Evolutionary conservation across 1,139 yeast genomes (phyloP).

Genomic region (Pichia sp.): DNA sequence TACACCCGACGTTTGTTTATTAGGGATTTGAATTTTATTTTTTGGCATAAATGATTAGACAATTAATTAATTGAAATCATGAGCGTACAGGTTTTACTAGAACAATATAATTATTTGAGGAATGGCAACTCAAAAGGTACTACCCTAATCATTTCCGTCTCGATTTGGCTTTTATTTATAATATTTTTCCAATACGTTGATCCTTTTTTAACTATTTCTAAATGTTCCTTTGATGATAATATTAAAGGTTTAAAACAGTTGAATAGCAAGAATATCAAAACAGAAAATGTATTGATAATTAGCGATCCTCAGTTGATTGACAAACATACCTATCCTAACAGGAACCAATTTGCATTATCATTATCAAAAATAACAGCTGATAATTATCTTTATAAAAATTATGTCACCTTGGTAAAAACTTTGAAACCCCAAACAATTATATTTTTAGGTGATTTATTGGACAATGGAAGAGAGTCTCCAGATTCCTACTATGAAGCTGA

Average conservation of each 20-base stretch:
- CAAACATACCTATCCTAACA: conserved; percentile 54
- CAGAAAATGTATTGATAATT: conserved; percentile 18
- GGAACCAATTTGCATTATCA: conserved; percentile 33
- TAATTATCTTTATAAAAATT: conserved; percentile 42
- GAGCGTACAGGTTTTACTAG: no score
- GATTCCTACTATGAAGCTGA: conserved; percentile 38
- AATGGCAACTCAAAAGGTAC: no score
- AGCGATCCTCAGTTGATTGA: conserved; percentile 88
- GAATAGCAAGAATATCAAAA: conserved; percentile 10
- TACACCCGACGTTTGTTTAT: no score
- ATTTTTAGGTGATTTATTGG: conserved; percentile 50
- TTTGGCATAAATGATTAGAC: no score
- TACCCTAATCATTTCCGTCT: not conserved
- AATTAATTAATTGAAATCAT: no score
- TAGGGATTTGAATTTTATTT: no score
- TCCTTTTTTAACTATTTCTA: conserved; percentile 13
- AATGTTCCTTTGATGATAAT: conserved; percentile 10
- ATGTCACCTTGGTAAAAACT: conserved; percentile 33
- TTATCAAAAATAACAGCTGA: conserved; percentile 47
- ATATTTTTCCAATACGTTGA: conserved; percentile 12
- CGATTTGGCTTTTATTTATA: not conserved
- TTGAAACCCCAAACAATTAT: conserved; percentile 41
- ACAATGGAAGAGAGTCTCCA: conserved; percentile 43
- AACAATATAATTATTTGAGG: no score
- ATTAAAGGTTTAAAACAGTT: not conserved